Base-by-base conservation (phyloP, 345 rosid species). In the Limnanthes douglasii region DNA sequence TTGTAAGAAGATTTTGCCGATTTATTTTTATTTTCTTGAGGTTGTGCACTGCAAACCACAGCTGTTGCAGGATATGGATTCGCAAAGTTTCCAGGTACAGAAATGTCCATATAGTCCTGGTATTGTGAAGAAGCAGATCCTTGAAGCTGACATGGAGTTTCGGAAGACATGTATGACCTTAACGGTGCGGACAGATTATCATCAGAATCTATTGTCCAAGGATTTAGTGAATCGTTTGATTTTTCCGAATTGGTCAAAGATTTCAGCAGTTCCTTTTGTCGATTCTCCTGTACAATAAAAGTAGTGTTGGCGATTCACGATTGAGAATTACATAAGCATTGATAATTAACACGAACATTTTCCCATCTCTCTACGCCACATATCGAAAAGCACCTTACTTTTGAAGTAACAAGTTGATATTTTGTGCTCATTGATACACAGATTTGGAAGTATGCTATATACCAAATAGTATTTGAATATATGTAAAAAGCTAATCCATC, bases 1-100 rank as follows among this genome's bases (percentile, higher is more conserved):
- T 72, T 61, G 61, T 51, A 59, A 34, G 72, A 62, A 54, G 79
- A 59, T 61, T 60, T 64, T 37, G 63, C 27, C 32, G 60, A 30
- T 34, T 61, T 80, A 34, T 46, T 57, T 46, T 58, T 73, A 35
- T 56, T 37, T 51, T 74, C 75, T 31, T 60, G 57, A 34, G 58
- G 45, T 9, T 68, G 81, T 50, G 65, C 35, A 27, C 60, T 67
- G 9, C 73, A 63, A 36, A 61, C 20, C 41, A 66, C 57, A 48
- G 75, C 72, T 58, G 65, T 61, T 17, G 60, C 40, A 38, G 84
- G 63, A 57, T 36, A 68, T 38, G 84, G 73, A 53, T 67, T 69
- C 51, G 66, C 42, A 32, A 53, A 39, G 59, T 58, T 69, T 39
- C 77, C 68, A 57, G 61, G 68, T 4, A 51, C 51, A 37, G 78